Evolutionary conservation across 2,329 filamentous ascomycete species (phyloP), one percentile per base, ranked within the genome.

Genomic region (Incumbomyces lentus): DNA sequence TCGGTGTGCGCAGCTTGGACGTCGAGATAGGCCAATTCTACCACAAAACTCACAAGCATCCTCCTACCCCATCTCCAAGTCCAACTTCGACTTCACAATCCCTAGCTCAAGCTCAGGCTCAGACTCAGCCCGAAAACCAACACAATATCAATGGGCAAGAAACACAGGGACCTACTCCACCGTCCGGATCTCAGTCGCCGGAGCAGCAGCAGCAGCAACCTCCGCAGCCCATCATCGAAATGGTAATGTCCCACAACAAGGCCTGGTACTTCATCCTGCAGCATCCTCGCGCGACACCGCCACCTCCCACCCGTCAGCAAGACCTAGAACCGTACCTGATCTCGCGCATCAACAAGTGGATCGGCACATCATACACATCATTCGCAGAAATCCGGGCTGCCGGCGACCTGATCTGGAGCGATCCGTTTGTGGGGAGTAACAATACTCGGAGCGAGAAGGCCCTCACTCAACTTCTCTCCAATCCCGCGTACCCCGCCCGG

Each of bases 391-490:
- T 41, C 6, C 17, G 26, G 11, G 29, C 30, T 16, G 11, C 5
- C 6, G 39, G 29, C 5, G 18, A 11, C 18, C 19, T 41, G 7
- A 29, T 41, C 4, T 41, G 39, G 39, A 29, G 22, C 8, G 39
- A 31, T 13, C 18, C 39, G 4, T 31, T 41, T 8, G 14, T 13
- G 8, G n/a, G n/a, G n/a, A n/a, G n/a, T n/a, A n/a, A n/a, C n/a
- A n/a, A n/a, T n/a, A n/a, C n/a, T n/a, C n/a, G n/a, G n/a, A n/a
- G n/a, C n/a, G n/a, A n/a, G 80, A 30, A 77, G 90, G 14, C 90
- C 89, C 1, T 95, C 90, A 1, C 74, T 98, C 35, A 81, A 85
- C n/a, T 98, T 98, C 63, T 75, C 81, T 11, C 84, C 90, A 33
- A 79, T 95, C 56, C 81, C 86, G 2, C 81, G 92, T 51, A 95